A percentile compares a stretch with the other conserved stretches of the same genome.
Conservation (phyloP, 73 alveolate species). For the Paramecium octaurelia region DNA sequence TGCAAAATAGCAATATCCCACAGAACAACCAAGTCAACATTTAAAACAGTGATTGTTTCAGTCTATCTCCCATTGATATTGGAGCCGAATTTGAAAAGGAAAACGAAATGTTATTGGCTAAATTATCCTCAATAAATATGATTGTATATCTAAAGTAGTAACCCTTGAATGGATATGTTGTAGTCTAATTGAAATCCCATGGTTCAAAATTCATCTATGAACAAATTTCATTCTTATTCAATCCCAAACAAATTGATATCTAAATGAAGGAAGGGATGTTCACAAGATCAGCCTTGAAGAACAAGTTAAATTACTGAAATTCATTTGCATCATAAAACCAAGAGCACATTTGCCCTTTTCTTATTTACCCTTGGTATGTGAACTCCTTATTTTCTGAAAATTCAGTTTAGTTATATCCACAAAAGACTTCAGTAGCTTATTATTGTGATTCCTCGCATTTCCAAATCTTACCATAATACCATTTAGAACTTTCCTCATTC, state of each 20-base stretch:
- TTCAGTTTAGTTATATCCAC: not conserved
- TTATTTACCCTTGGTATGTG: not conserved
- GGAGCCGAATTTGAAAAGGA: not conserved
- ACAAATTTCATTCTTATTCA: not conserved
- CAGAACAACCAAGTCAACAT: not conserved
- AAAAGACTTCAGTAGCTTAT: not conserved
- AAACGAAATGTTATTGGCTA: not conserved
- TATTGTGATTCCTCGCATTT: not conserved
- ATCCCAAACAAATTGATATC: not conserved
- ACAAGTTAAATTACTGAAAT: not conserved
- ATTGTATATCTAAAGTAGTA: not conserved
- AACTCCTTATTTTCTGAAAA: not conserved
- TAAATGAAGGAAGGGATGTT: not conserved
- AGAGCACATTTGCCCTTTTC: not conserved
- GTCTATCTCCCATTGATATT: not conserved
- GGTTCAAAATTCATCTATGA: not conserved
- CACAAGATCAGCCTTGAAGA: not conserved
- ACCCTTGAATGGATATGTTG: not conserved
- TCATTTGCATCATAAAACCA: conserved; percentile 29
- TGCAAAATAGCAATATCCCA: not conserved
- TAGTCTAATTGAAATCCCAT: not conserved
- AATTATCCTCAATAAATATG: not conserved
- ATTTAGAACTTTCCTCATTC: not conserved
- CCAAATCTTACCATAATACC: not conserved
- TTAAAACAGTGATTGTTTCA: not conserved